Evolutionary conservation across 1,284 basidiomycete genomes (phyloP), one percentile per base, ranked within the genome.

Genomic region (Fomitopsis schrenkii): DNA sequence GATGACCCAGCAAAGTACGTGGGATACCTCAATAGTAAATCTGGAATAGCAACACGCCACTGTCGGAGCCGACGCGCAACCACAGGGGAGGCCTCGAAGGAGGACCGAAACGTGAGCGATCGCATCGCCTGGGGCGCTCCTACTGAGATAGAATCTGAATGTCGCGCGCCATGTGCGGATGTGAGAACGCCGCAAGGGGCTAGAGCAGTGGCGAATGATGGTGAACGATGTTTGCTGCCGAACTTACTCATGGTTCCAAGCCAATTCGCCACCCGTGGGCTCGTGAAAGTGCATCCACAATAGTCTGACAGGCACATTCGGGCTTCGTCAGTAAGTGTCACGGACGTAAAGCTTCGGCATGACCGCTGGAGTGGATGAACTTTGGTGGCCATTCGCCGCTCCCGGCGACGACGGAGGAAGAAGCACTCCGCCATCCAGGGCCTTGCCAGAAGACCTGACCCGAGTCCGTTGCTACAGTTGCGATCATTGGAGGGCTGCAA

Each of bases 51-150:
- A 48, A 26, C 17, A 17, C 56, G 56, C 56, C 45, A 38, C 56
- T 38, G 42, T 58, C 56, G 56, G 56, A 58, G 28, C 56, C 56
- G 56, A 58, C 33, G 42, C 36, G 52, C 36, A 54, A 15, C 35
- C 52, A 38, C 19, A 36, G 17, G 35, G 7, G 28, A 17, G 19
- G 19, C 33, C 22, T 40, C 9, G 33, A 2, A 54, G 52, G 26
- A 40, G 52, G 8, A 33, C 48, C 40, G 33, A 54, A 40, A 54
- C 35, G 52, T 33, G 35, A 22, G 36, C 52, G 36, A 54, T 54
- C 36, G 19, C 52, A 54, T 54, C 52, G 33, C 52, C 52, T 7
- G 36, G 15, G 35, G 35, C 52, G 52, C 52, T 19, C 50, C 17
- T 38, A 35, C 52, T 40, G 52, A 40, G 52, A 50, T 40, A 54